Evolutionary conservation across 441 rosid species (phyloP).

Genomic region (Euphorbia schlechtendalii): DNA sequence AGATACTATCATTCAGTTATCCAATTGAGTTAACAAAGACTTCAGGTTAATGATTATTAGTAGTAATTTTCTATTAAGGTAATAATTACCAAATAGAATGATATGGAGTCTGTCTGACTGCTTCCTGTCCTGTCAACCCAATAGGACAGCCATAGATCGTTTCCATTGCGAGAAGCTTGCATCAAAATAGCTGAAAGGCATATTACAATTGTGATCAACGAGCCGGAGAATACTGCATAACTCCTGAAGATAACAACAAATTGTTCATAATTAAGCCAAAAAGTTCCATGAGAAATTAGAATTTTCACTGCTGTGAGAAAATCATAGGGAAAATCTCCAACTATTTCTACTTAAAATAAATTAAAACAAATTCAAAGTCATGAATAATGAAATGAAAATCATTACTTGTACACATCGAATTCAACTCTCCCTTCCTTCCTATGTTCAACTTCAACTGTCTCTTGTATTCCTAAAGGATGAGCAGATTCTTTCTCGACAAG

Average conservation of each 20-base stretch:
- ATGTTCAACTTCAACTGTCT: constrained; percentile 54
- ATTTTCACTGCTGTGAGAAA: not conserved
- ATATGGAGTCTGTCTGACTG: constrained; percentile 47
- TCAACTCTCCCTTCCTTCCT: constrained; percentile 92
- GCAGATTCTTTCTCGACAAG: constrained; percentile 26
- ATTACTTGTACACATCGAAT: constrained; percentile 69
- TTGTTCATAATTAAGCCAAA: constrained; percentile 3
- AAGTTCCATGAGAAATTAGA: not conserved
- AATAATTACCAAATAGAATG: constrained; percentile 71
- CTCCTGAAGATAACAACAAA: constrained; percentile 44
- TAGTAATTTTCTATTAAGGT: not conserved
- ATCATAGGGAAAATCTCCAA: not conserved
- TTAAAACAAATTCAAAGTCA: not conserved
- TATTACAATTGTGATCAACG: constrained; percentile 60
- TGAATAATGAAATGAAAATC: constrained; percentile 12
- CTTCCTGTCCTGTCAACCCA: constrained; percentile 82
- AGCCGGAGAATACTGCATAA: constrained; percentile 77
- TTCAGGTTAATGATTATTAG: no score
- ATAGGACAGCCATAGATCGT: constrained; percentile 90
- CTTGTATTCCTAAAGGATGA: constrained; percentile 38
- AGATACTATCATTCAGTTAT: no score
- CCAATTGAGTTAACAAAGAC: no score
- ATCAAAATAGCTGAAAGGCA: constrained; percentile 72
- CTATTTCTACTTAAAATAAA: constrained; percentile 8
- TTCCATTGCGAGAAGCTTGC: constrained; percentile 98